Conservation (phyloP, 495 filamentous ascomycete species). For the Usnea hakonensis region DNA sequence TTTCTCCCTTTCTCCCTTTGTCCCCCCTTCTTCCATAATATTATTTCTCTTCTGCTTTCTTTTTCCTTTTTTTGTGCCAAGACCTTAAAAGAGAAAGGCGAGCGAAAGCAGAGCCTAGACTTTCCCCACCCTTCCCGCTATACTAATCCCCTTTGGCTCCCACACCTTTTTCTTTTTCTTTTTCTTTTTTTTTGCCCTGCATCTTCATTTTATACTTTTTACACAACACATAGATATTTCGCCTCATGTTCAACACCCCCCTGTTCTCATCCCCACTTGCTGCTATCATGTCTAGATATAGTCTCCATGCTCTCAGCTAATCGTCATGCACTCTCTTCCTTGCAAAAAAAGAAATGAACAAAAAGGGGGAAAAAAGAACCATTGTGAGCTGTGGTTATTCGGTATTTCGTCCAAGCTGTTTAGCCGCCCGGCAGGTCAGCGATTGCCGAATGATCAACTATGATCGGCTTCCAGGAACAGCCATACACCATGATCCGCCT, state of each 20-base stretch:
- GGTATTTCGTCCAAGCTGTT: not conserved
- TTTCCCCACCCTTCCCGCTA: not conserved
- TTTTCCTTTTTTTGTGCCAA: no score
- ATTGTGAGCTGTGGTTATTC: not conserved
- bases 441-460: constrained; percentile 13
- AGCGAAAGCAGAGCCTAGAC: not conserved
- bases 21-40: not conserved
- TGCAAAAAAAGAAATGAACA: no score
- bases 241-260: not conserved
- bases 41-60: no score
- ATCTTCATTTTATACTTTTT: not conserved
- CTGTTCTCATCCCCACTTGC: not conserved
- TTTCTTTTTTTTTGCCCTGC: not conserved
- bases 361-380: no score
- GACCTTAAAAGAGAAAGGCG: no score
- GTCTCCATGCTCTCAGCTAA: no score
- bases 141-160: constrained; percentile 4
- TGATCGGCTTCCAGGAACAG: constrained; percentile 11
- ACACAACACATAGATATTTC: not conserved
- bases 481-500: constrained; percentile 16
- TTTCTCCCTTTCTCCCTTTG: not conserved
- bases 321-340: not conserved
- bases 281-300: not conserved
- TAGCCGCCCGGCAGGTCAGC: constrained; percentile 16
- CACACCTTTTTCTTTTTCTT: constrained; percentile 11